Evolutionary conservation across 1,284 basidiomycete species (phyloP).

Genomic region (Rhodotorula sp.): DNA sequence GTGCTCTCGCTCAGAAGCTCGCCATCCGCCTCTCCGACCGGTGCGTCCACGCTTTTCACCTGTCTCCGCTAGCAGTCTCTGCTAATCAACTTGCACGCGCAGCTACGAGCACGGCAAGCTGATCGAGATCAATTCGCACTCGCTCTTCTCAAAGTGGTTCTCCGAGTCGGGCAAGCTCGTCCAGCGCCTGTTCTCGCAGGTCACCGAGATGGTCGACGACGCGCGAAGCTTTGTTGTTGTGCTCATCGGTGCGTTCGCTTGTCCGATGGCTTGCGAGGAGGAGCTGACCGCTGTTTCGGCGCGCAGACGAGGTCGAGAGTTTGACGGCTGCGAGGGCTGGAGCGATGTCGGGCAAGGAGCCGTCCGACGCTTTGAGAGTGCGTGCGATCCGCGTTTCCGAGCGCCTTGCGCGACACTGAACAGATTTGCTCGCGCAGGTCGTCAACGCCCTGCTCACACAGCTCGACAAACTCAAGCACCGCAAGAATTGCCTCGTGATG

Average conservation of each 20-base stretch:
- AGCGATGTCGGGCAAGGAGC: constrained; percentile 91
- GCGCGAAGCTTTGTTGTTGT: constrained; percentile 88
- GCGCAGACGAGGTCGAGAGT: constrained; percentile 89
- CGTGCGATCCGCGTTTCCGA: constrained; percentile 34
- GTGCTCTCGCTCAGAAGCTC: constrained; percentile 92
- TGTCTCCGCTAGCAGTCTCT: accelerated
- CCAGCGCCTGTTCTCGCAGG: constrained; percentile 83
- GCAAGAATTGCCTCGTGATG: constrained; percentile 92
- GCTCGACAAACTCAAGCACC: constrained; percentile 88
- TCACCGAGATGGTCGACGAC: constrained; percentile 83
- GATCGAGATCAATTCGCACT: constrained; percentile 97
- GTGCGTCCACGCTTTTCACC: constrained; percentile 51
- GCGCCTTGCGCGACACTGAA: background rate
- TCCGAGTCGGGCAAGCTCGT: constrained; percentile 98
- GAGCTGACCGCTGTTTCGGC: background rate
- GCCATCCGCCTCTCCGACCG: constrained; percentile 81
- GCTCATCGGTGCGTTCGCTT: constrained; percentile 67
- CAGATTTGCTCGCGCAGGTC: constrained; percentile 58
- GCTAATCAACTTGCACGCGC: background rate
- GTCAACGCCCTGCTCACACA: constrained; percentile 97
- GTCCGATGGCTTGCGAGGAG: no score
- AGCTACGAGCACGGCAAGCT: constrained; percentile 83
- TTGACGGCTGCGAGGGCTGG: constrained; percentile 88
- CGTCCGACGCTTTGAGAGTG: constrained; percentile 89
- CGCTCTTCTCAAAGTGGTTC: constrained; percentile 94